A percentile compares a stretch with the other conserved stretches of the same genome.
Conservation (phyloP, 1,139 yeast species). For the Yamadazyma epiphylla region DNA sequence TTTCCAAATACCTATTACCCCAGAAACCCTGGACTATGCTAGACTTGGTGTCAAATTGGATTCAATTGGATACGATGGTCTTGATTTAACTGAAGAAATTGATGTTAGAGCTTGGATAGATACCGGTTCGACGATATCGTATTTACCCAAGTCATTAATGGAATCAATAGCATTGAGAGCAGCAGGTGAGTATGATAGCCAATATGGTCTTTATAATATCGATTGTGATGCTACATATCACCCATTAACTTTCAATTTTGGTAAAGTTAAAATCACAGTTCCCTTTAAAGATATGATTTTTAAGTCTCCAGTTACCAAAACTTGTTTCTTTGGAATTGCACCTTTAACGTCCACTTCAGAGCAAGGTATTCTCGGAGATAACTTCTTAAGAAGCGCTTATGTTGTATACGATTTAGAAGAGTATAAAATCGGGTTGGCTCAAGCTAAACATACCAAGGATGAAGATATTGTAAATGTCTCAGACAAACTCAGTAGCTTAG, state of each 20-base stretch:
- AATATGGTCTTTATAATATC: conserved; percentile 21
- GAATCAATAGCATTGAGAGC: conserved; percentile 23
- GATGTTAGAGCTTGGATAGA: conserved; percentile 34
- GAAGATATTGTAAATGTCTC: conserved; percentile 47
- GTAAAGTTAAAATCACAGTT: conserved; percentile 29
- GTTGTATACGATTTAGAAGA: conserved; percentile 75
- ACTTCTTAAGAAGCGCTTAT: conserved; percentile 69
- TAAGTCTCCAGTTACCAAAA: conserved; percentile 7
- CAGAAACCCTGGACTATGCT: conserved; percentile 12
- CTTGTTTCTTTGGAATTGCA: conserved; percentile 29
- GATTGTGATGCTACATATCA: conserved; percentile 18
- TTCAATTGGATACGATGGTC: conserved; percentile 6
- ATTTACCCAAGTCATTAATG: conserved; percentile 26
- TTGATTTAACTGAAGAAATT: conserved; percentile 14
- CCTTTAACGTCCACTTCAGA: conserved; percentile 43
- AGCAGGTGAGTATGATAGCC: conserved; percentile 18
- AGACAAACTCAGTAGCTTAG: too few species aligned
- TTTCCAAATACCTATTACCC: conserved; percentile 22
- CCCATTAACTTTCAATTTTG: conserved; percentile 36
- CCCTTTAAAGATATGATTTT: conserved; percentile 28
- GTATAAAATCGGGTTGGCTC: conserved; percentile 64
- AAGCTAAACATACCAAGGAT: conserved; percentile 38
- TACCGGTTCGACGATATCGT: conserved; percentile 40
- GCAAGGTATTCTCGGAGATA: conserved; percentile 57
- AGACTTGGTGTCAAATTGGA: conserved; percentile 17